Base-by-base conservation (phyloP, 2,329 filamentous ascomycete genomes). In the Kalmusia sp. region DNA sequence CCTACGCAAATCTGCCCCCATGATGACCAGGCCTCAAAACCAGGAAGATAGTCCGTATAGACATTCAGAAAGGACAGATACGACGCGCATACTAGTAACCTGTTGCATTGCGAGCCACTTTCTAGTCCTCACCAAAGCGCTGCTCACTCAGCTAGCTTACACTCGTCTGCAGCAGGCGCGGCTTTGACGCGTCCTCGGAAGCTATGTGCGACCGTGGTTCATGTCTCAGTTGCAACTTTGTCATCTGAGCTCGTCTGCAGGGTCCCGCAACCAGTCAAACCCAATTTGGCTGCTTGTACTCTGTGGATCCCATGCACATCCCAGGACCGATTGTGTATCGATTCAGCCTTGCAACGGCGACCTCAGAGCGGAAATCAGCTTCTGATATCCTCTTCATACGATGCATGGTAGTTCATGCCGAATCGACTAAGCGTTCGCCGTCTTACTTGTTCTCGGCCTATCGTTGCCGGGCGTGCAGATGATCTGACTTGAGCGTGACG, bases 161-260 rank as follows among this genome's bases (percentile, higher is more conserved):
- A 40, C 12, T 46, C 46, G 37, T 38, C 35, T 59, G 58, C 43
- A 55, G 49, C 35, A 49, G 49, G 55, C 58, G 50, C 54, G 49
- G 54, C 54, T 53, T 38, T 41, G 57, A 65, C 62, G 62, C 66
- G 62, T 66, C 61, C 57, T 53, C 60, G 46, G 56, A 56, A 49
- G 54, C 60, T 59, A 58, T 67, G 65, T 69, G 65, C 67, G 53
- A 64, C 64, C 51, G 54, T 63, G 56, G 62, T 54, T 45, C 45
- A 65, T 71, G 67, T 71, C 69, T 72, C 65, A 69, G 58, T 62
- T 51, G 57, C 50, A 43, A 62, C 47, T 61, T 63, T 69, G 65
- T 70, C 67, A 72, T 68, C 59, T 69, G 67, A 54, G 52, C 62
- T 60, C 59, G 40, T 63, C 64, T 70, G 64, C 69, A 72, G 64